Evolutionary conservation across 257 asterid genomes (phyloP), one percentile per base, ranked within the genome.

Genomic region (Jacaranda mimosifolia): DNA sequence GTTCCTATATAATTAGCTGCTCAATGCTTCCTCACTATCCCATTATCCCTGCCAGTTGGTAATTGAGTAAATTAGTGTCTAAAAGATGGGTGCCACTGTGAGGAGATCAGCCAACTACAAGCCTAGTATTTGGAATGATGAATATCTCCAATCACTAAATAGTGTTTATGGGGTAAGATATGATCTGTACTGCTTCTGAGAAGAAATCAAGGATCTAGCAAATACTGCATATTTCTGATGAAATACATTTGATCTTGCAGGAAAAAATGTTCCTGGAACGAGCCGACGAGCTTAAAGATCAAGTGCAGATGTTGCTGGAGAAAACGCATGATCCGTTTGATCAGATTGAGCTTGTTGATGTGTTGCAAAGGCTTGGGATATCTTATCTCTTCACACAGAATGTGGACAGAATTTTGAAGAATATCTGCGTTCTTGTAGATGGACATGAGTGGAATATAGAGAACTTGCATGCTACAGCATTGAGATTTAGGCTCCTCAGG

Each of bases 341-440:
- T 40, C 82, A 40, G 68, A 80, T 86, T 7, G 81, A 80, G 84
- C 63, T 83, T 67, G 59, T 80, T 63, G 84, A 86, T 72, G 55
- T 21, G 36, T 59, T 86, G 77, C 86, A 75, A 66, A 83, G 87
- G 66, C 87, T 86, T 10, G 89, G 82, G 4, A 70, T 86, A 42
- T 77, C 55, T 36, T 80, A 85, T 81, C 87, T 74, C 76, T 83
- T 80, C 68, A 77, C 79, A 11, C 51, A 66, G 60, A 75, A 77
- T 55, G 56, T 74, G 9, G 74, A 77, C 46, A 40, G 6, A 9
- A 69, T 74, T 9, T 53, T 83, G 73, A 63, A 72, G 52, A 51
- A 40, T 35, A 75, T 68, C 12, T 51, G 55, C 43, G 49, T 0
- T 75, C 3, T 52, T 42, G 42, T 18, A 10, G 60, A 52, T 38